Percentiles rank a stretch among this genome's conserved stretches.
Conservation (phyloP, 371 early-diverging fungal genomes). For the Mortierella sp. region DNA sequence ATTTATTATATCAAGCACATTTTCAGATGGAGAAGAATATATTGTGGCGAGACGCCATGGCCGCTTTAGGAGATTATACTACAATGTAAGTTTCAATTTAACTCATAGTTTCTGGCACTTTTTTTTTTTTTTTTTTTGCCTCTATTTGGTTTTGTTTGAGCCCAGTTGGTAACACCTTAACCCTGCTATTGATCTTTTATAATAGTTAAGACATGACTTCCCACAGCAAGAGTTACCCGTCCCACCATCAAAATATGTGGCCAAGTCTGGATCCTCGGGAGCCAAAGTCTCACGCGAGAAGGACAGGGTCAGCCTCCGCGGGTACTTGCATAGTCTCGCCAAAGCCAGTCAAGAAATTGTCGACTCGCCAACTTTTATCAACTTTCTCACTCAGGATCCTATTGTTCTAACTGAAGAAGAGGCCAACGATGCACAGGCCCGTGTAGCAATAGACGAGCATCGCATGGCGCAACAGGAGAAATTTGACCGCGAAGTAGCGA, state of each 20-base stretch:
- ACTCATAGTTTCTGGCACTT: background rate
- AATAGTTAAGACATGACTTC: slow-evolving; percentile 38
- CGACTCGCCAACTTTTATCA: slow-evolving; percentile 50
- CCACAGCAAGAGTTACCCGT: slow-evolving; percentile 42
- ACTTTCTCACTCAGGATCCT: slow-evolving; percentile 63
- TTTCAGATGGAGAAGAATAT: slow-evolving; percentile 33
- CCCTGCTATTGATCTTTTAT: background rate
- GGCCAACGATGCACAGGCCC: slow-evolving; percentile 58
- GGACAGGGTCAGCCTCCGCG: slow-evolving; percentile 67
- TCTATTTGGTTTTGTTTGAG: background rate
- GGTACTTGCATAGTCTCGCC: slow-evolving; percentile 63
- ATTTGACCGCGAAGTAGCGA: slow-evolving; percentile 64
- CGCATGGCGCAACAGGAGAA: slow-evolving; percentile 62
- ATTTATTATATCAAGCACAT: slow-evolving; percentile 35
- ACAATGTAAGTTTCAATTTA: slow-evolving; percentile 19
- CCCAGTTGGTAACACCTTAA: no score
- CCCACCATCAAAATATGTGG: slow-evolving; percentile 36
- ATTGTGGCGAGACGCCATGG: slow-evolving; percentile 45
- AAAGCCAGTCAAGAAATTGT: slow-evolving; percentile 58
- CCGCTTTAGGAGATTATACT: slow-evolving; percentile 38
- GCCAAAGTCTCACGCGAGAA: slow-evolving; percentile 59
- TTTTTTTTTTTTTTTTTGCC: background rate
- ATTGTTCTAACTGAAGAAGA: slow-evolving; percentile 60
- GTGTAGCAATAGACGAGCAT: slow-evolving; percentile 59
- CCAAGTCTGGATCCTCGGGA: slow-evolving; percentile 34